A percentile compares a stretch with the other conserved stretches of the same genome.
These are phyloP conservation scores for Scheffersomyces coipomensis DNA, from an alignment of 805 yeast species.

Conservation along the genomic window DNA sequence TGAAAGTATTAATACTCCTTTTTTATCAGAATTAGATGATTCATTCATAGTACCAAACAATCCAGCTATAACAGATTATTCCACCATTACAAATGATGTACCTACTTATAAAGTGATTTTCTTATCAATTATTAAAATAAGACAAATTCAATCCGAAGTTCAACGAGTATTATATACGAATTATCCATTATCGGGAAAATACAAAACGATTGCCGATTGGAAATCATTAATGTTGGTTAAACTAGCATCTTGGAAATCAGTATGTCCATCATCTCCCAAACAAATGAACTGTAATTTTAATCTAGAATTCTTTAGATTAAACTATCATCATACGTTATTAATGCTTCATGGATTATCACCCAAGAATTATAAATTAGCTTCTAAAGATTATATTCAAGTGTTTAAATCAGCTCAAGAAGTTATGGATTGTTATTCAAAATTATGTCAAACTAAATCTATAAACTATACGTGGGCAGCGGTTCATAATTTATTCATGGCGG, in stretches of 20 bases:
- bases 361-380: constrained; percentile 52
- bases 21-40: constrained; percentile 77
- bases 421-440: constrained; percentile 58
- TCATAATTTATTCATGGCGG: constrained; percentile 85
- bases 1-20: constrained; percentile 66
- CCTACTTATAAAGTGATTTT: constrained; percentile 72
- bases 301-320: constrained; percentile 64
- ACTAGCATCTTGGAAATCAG: constrained; percentile 62
- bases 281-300: constrained; percentile 76
- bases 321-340: constrained; percentile 72
- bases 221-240: constrained; percentile 47
- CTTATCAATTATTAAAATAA: constrained; percentile 61
- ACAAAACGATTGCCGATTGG: constrained; percentile 59
- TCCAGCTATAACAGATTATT: constrained; percentile 33
- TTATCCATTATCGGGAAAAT: constrained; percentile 68
- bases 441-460: constrained; percentile 56
- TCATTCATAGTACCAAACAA: constrained; percentile 46
- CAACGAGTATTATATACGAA: constrained; percentile 70
- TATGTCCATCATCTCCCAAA: constrained; percentile 53
- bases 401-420: constrained; percentile 66
- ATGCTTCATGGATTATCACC: constrained; percentile 80
- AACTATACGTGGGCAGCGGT: constrained; percentile 94
- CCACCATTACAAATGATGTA: constrained; percentile 21
- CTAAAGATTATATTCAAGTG: constrained; percentile 54
- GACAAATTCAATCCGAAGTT: constrained; percentile 76